phyloP scores from a whole-genome alignment of 2,329 filamentous ascomycete species.

The Aspergillus spinulosporus region DNA sequence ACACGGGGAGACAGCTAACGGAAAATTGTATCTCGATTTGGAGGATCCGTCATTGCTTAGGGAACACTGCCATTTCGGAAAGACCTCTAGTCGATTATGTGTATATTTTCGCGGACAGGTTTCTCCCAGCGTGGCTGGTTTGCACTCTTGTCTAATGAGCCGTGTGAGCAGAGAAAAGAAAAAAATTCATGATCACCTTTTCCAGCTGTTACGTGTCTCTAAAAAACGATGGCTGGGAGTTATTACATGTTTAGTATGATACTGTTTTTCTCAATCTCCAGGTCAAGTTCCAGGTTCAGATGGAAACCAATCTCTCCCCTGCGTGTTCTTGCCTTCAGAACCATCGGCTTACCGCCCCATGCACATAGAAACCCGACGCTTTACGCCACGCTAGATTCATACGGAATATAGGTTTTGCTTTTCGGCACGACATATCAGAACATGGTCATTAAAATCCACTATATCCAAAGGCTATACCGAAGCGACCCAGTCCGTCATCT shows the following conservation, averaged over 20 bases:
- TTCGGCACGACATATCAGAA: too few species aligned
- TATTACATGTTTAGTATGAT: conserved; percentile 38
- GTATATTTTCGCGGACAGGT: conserved; percentile 29
- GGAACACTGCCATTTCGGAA: conserved; percentile 37
- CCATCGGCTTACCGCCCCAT: too few species aligned
- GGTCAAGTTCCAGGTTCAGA: conserved; percentile 35
- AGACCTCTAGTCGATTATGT: conserved; percentile 29
- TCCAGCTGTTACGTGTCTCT: conserved; percentile 29
- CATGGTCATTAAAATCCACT: too few species aligned
- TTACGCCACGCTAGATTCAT: too few species aligned
- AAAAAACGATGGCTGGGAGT: conserved; percentile 28
- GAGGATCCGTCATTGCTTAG: conserved; percentile 37
- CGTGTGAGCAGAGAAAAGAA: conserved; percentile 35
- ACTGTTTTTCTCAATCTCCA: conserved; percentile 16
- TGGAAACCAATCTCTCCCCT: conserved; percentile 24
- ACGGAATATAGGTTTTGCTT: too few species aligned
- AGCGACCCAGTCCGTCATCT: too few species aligned
- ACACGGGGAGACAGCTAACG: conserved; percentile 39
- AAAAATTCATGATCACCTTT: conserved; percentile 40
- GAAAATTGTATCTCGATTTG: conserved; percentile 44
- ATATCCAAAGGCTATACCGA: too few species aligned
- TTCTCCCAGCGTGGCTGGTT: conserved; percentile 35
- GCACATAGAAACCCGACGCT: neutral
- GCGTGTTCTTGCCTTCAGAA: neutral
- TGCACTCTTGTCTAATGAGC: conserved; percentile 29